Percentiles rank a stretch among this genome's conserved stretches.
phyloP scores from a whole-genome alignment of 345 rosid species.

The Luvunga scandens region DNA sequence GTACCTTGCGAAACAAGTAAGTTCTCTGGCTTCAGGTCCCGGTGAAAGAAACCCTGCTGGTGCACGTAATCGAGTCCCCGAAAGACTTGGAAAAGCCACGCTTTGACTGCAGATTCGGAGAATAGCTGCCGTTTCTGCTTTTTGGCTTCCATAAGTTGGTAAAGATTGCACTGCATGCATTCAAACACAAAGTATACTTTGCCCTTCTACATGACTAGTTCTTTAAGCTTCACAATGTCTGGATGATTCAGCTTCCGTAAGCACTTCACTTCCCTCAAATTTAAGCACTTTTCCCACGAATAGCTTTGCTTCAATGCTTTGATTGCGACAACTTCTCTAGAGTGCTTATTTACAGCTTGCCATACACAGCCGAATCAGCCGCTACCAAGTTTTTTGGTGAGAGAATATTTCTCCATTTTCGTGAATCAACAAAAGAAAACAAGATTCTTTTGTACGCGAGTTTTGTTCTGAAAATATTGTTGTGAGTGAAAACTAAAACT shows the following conservation, averaged over 20 bases:
- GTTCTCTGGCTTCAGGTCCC: slow-evolving; percentile 94
- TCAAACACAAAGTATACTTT: slow-evolving; percentile 77
- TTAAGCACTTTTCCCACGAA: slow-evolving; percentile 84
- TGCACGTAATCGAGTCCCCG: slow-evolving; percentile 89
- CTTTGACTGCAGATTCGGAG: slow-evolving; percentile 67
- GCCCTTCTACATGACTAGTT: slow-evolving; percentile 75
- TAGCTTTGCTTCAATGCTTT: slow-evolving; percentile 87
- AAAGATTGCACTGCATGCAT: slow-evolving; percentile 84
- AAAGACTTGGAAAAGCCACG: slow-evolving; percentile 86
- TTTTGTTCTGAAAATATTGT: too few species aligned
- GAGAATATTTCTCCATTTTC: slow-evolving; percentile 67
- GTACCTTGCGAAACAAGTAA: slow-evolving; percentile 58
- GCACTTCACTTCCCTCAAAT: slow-evolving; percentile 88
- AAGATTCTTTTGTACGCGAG: not conserved
- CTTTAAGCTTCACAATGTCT: slow-evolving; percentile 85
- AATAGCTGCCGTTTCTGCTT: slow-evolving; percentile 41
- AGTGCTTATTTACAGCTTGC: slow-evolving; percentile 65
- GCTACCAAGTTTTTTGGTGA: slow-evolving; percentile 78
- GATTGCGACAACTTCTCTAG: slow-evolving; percentile 88
- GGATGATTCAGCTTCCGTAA: slow-evolving; percentile 79
- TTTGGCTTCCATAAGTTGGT: slow-evolving; percentile 71
- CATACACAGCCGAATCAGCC: slow-evolving; percentile 88
- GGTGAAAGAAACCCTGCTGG: slow-evolving; percentile 75
- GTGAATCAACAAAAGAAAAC: not conserved
- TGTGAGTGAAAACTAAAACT: not conserved